Percentiles rank a stretch among this genome's conserved stretches.
These are phyloP conservation scores for Reutealis trisperma DNA, from an alignment of 345 rosid genomes.

Conservation along the genomic window DNA sequence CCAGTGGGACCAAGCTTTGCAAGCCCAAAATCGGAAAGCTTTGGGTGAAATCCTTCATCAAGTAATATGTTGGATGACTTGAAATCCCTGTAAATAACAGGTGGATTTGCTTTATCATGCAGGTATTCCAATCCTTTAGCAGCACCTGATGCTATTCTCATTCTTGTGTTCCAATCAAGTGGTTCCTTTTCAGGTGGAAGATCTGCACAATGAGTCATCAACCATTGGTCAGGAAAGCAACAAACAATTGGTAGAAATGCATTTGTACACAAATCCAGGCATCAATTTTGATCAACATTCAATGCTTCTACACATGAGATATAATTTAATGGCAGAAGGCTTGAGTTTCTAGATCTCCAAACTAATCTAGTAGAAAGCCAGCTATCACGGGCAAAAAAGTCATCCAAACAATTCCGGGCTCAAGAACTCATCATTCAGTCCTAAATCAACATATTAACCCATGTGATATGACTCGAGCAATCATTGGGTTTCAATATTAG, in stretches of 20 bases:
- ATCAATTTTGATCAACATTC: background rate
- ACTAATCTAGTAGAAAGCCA: background rate
- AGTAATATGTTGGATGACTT: slow-evolving; percentile 94
- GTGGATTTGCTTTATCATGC: slow-evolving; percentile 93
- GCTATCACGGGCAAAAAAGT: background rate
- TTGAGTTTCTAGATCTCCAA: background rate
- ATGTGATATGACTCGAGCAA: background rate
- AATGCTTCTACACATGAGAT: background rate
- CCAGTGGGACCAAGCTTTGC: slow-evolving; percentile 98
- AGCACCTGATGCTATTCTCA: slow-evolving; percentile 99
- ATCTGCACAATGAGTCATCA: slow-evolving; percentile 43
- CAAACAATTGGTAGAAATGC: background rate
- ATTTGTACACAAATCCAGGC: slow-evolving; percentile 4
- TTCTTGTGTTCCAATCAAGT: slow-evolving; percentile 91
- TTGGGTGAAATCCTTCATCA: slow-evolving; percentile 88
- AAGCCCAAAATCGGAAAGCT: slow-evolving; percentile 96
- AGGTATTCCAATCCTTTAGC: slow-evolving; percentile 94
- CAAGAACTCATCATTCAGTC: background rate
- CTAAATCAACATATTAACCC: background rate
- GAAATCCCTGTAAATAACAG: slow-evolving; percentile 94
- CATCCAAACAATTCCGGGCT: background rate
- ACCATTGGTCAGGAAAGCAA: background rate
- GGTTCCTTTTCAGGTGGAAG: slow-evolving; percentile 92
- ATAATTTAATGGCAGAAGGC: background rate
- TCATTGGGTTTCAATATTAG: background rate